Evolutionary conservation across 2,329 filamentous ascomycete genomes (phyloP).

Genomic region (Aureobasidium lini): DNA sequence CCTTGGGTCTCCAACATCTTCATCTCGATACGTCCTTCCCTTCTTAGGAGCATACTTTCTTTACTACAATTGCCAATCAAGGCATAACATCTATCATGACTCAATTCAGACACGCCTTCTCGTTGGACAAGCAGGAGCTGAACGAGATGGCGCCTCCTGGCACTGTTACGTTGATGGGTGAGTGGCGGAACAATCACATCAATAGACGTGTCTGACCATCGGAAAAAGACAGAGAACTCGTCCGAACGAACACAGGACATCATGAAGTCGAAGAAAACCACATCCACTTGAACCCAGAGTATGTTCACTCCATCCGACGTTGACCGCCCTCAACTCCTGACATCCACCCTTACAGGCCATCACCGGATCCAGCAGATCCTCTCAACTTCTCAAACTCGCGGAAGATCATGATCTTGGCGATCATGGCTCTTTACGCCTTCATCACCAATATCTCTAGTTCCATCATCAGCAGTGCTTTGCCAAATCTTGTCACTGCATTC

Average conservation of each 20-base stretch:
- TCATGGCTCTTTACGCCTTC: constrained; percentile 33
- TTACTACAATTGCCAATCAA: background rate
- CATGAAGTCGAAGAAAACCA: constrained; percentile 29
- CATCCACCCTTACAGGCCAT: constrained; percentile 22
- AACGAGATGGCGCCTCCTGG: constrained; percentile 33
- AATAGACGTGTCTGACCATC: background rate
- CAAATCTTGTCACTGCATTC: constrained; percentile 27
- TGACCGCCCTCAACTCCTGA: background rate
- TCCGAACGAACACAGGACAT: constrained; percentile 20
- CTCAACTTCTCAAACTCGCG: constrained; percentile 33
- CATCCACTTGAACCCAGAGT: constrained; percentile 28
- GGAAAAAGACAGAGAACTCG: constrained; percentile 22
- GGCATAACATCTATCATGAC: constrained; percentile 24
- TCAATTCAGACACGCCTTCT: constrained; percentile 29
- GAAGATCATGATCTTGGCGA: constrained; percentile 29
- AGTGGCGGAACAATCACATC: constrained; percentile 2
- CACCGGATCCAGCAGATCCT: constrained; percentile 33
- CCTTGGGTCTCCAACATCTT: background rate
- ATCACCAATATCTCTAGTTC: constrained; percentile 31
- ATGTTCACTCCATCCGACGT: background rate
- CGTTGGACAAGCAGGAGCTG: constrained; percentile 33
- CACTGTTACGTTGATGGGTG: constrained; percentile 33
- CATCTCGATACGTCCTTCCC: constrained; percentile 1
- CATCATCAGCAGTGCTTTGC: constrained; percentile 30
- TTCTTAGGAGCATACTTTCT: background rate